Evolutionary conservation across 805 yeast species (phyloP), one percentile per base, ranked within the genome.

Genomic region (Jamesozyma rosinii): DNA sequence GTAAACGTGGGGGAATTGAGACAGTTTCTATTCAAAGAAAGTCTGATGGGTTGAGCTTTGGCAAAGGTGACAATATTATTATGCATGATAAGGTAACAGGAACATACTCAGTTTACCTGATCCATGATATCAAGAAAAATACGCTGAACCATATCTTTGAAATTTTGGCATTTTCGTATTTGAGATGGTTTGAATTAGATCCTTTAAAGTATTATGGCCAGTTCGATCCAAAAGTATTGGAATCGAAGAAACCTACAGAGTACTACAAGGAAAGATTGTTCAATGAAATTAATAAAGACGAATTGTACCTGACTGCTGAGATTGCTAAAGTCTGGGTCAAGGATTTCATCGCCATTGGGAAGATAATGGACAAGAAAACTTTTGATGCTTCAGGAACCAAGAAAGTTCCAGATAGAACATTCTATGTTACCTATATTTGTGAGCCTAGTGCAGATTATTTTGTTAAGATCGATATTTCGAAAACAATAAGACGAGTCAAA

Each of bases 231-330:
- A 54, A 49, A 3, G 42, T 50, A 11, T 41, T 58, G 9, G 57
- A 58, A 6, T 48, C 45, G n/a, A 47, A 43, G 3, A 45, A 47
- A 20, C 27, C 49, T 3, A 24, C 19, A 40, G 54, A 51, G 14
- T 42, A 45, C 29, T 46, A 48, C 30, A 44, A 44, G n/a, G 51
- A 50, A 8, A 45, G 40, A 15, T 49, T 61, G 8, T 47, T 49
- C 3, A 40, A 59, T 1, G 57, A 53, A 6, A 52, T 53, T 24
- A 46, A 53, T 30, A 47, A 50, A 1, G 69, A 71, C 50, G 87
- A 81, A 56, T 43, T 81, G 5, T 76, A 75, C 49, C 52, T 81
- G 21, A 74, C 84, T 0, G 70, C 83, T 2, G 70, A 72, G 29
- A 42, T 66, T 17, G 71, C 69, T 3, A 70, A 70, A 31, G 57